Evolutionary conservation across 176 grass and related monocot species (phyloP).

Genomic region (Aegilops bicornis): DNA sequence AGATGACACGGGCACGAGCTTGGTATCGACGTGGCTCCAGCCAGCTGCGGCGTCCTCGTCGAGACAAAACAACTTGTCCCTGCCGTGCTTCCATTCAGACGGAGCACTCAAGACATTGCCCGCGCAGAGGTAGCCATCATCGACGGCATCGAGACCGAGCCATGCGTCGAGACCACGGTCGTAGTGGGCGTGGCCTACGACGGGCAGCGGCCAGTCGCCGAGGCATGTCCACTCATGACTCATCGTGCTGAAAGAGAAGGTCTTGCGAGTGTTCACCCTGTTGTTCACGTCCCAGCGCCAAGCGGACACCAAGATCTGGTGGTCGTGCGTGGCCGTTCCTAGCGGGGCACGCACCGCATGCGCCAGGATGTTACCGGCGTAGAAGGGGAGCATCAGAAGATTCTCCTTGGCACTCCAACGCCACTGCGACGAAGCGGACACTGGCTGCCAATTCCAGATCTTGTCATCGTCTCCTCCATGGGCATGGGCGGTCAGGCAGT

Average conservation of each 20-base stretch:
- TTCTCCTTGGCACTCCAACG: neutral
- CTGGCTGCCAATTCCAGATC: neutral
- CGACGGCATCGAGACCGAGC: neutral
- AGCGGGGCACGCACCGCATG: neutral
- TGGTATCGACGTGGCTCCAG: neutral
- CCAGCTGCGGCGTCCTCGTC: neutral
- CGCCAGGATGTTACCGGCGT: neutral
- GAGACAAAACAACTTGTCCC: neutral
- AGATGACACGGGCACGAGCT: neutral
- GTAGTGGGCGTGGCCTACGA: neutral
- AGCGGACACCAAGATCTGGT: neutral
- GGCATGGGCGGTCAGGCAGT: neutral
- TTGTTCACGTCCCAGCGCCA: no score
- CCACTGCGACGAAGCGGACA: neutral
- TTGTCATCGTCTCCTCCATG: neutral
- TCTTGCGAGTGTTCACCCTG: neutral
- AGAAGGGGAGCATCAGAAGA: neutral
- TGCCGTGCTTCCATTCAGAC: neutral
- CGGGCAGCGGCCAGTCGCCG: neutral
- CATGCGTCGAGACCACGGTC: neutral
- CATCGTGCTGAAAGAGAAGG: neutral
- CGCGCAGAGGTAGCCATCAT: neutral
- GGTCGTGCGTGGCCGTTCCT: neutral
- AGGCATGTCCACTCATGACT: neutral
- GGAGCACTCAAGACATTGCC: neutral